phyloP scores from a whole-genome alignment of 2,329 filamentous ascomycete genomes.

The Colletotrichum brevisporum region DNA sequence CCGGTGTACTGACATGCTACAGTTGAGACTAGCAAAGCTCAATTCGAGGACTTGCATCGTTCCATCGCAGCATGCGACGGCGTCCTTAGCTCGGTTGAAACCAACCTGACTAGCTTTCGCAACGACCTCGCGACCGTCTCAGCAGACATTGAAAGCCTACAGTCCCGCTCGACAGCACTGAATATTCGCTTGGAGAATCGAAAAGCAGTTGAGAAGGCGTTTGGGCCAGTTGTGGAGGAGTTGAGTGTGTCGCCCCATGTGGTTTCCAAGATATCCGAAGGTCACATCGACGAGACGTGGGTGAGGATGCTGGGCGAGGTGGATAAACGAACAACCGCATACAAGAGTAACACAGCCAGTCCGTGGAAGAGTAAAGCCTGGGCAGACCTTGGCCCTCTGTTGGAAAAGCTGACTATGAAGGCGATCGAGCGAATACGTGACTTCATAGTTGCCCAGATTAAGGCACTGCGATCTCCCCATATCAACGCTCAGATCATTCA shows the following conservation, averaged over 20 bases:
- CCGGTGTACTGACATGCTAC: background rate
- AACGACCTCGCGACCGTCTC: constrained; percentile 93
- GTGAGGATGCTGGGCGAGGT: constrained; percentile 86
- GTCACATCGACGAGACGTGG: constrained; percentile 91
- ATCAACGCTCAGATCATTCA: constrained; percentile 98
- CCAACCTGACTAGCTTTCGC: constrained; percentile 92
- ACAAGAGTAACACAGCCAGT: constrained; percentile 77
- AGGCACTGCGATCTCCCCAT: constrained; percentile 91
- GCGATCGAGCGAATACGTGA: constrained; percentile 92
- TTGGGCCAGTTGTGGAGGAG: constrained; percentile 92
- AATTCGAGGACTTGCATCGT: constrained; percentile 90
- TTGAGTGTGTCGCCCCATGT: constrained; percentile 88
- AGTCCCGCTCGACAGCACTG: constrained; percentile 85
- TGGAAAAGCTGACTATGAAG: constrained; percentile 88
- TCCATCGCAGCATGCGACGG: constrained; percentile 94
- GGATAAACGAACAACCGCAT: constrained; percentile 80
- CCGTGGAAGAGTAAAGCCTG: constrained; percentile 79
- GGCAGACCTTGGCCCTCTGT: constrained; percentile 85
- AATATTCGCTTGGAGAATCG: constrained; percentile 91
- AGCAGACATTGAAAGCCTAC: constrained; percentile 93
- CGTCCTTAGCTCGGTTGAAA: constrained; percentile 92
- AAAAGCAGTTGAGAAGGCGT: constrained; percentile 87
- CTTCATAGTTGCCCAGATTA: constrained; percentile 94
- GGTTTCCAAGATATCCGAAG: constrained; percentile 88
- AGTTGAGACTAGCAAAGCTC: constrained; percentile 86